Evolutionary conservation across 2,329 filamentous ascomycete species (phyloP), one percentile per base, ranked within the genome.

Genomic region (Colletotrichum destructivum): DNA sequence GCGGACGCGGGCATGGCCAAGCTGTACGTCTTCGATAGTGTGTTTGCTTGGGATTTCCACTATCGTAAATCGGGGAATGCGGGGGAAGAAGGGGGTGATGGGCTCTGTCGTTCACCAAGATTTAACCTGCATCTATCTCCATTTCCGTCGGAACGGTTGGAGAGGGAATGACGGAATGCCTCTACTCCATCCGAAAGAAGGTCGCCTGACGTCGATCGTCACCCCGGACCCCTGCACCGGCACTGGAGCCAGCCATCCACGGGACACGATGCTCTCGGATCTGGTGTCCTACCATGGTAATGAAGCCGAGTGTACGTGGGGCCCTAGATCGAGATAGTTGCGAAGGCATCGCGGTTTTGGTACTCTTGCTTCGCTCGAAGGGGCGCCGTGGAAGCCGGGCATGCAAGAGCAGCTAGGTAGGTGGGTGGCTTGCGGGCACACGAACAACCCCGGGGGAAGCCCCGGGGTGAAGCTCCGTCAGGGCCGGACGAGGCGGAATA

Each of bases 191-290:
- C 59, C 54, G 18, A 49, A 69, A 59, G 16, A 23, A 60, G 69
- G 69, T 71, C 69, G 65, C 54, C 65, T 71, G 69, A 71, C 47
- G 65, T 44, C n/a, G 54, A 71, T 64, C 65, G 35, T 44, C 59
- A 52, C 46, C 65, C 69, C 54, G 47, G 65, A 71, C 69, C 69
- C 69, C 38, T 63, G 69, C 51, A 60, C 59, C 65, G 65, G 65
- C 52, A 71, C 65, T 64, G 62, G 46, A 26, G 18, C 15, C 46
- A 54, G 38, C 60, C 65, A 64, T 60, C 38, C 69, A 71, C 54
- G 65, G 60, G 59, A 54, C 54, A 42, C 52, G 8, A 47, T 31
- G 57, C 52, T 38, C 38, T 71, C 69, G 69, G 69, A 55, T 60
- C 54, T 69, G 59, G 40, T 69, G 51, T 69, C 69, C 69, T 63